These are phyloP conservation scores for Ustilago bromivora DNA, from an alignment of 1,284 basidiomycete genomes.

Conservation along the genomic window DNA sequence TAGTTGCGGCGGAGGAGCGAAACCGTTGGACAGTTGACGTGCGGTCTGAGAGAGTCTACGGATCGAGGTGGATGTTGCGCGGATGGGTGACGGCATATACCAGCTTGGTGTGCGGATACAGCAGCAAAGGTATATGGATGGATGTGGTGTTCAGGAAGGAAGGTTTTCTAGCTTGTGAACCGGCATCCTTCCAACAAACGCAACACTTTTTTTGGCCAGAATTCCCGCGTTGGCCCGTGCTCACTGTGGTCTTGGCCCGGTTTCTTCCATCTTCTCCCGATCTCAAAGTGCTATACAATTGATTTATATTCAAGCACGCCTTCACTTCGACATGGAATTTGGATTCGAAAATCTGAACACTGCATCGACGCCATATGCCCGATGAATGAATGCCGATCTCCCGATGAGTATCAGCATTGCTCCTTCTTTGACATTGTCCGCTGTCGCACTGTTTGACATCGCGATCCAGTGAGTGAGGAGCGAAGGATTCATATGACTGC, in stretches of 20 bases:
- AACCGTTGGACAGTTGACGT: conserved; percentile 54
- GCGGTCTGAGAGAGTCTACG: conserved; percentile 59
- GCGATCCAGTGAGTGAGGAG: background rate
- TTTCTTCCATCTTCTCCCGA: conserved; percentile 9
- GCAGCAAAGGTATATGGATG: conserved; percentile 11
- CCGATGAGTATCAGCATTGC: no score
- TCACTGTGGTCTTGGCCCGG: background rate
- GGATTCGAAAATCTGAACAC: background rate
- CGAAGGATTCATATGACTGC: no score
- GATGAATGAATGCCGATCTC: no score
- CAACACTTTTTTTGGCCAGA: background rate
- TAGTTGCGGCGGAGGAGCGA: conserved; percentile 1
- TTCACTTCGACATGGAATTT: background rate
- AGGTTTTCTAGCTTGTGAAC: background rate
- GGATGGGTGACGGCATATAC: conserved; percentile 46
- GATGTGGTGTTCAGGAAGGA: background rate
- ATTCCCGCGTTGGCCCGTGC: conserved; percentile 3
- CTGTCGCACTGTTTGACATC: no score
- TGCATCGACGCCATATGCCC: no score
- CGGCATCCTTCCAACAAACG: background rate
- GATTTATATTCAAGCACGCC: background rate
- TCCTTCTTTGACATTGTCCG: no score
- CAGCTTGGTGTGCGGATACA: background rate
- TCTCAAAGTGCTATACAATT: background rate
- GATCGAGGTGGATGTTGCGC: conserved; percentile 36